Percentiles rank a stretch among this genome's conserved stretches.
These are phyloP conservation scores for Thermochaetoides thermophila DNA, from an alignment of 495 filamentous ascomycete genomes.

Conservation along the genomic window DNA sequence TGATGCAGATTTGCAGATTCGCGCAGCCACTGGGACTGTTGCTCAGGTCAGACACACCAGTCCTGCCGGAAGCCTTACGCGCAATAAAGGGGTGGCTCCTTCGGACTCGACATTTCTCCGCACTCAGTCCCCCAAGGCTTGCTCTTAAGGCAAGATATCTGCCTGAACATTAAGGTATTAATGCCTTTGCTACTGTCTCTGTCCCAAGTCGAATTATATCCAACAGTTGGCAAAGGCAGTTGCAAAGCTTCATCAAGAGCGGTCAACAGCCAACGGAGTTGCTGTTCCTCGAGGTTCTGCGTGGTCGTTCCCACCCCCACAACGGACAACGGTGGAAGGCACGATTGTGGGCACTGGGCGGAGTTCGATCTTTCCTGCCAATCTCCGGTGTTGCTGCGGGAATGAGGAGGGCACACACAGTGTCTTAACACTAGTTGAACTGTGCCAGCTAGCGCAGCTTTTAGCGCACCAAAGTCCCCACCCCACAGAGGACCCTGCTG, in stretches of 20 bases:
- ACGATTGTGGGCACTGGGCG: constrained; percentile 5
- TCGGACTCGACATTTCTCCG: constrained; percentile 4
- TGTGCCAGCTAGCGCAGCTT: constrained; percentile 2
- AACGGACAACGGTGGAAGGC: too few relatives aligned
- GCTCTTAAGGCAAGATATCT: too few relatives aligned
- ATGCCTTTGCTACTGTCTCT: too few relatives aligned
- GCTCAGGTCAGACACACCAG: constrained; percentile 14
- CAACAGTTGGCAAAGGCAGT: too few relatives aligned
- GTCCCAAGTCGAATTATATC: too few relatives aligned
- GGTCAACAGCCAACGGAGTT: too few relatives aligned
- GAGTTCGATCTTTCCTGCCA: constrained; percentile 5
- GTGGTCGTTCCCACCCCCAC: not conserved
- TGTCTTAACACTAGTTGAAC: not conserved
- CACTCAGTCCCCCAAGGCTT: not conserved
- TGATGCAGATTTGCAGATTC: constrained; percentile 6
- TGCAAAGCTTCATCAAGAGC: too few relatives aligned
- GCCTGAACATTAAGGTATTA: too few relatives aligned
- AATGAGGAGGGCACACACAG: constrained; percentile 1
- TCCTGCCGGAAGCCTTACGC: constrained; percentile 24
- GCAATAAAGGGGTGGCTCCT: constrained; percentile 10
- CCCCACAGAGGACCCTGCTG: not conserved
- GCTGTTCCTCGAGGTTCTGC: too few relatives aligned
- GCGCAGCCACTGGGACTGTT: constrained; percentile 11
- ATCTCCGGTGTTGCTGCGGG: constrained; percentile 6
- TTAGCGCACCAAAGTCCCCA: too few relatives aligned